Percentiles rank a stretch among this genome's conserved stretches.
These are phyloP conservation scores for Plicaturopsis crispa DNA, from an alignment of 768 basidiomycete genomes.

Conservation along the genomic window DNA sequence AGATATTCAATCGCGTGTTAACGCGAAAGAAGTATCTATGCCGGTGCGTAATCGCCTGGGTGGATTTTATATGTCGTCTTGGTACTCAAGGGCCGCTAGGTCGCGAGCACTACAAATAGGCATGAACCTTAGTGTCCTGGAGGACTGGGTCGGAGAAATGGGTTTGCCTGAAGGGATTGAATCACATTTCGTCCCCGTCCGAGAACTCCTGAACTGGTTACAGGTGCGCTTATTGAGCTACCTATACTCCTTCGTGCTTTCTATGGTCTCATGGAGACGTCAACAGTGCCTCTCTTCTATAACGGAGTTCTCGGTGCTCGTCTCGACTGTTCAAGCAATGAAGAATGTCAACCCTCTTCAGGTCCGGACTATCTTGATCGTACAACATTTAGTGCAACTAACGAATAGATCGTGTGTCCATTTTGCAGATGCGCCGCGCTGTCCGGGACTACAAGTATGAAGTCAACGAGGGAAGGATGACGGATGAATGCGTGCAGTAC, in stretches of 20 bases:
- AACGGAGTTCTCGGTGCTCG: constrained; percentile 77
- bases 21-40: constrained; percentile 95
- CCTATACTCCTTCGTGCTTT: neutral
- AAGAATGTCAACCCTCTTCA: constrained; percentile 87
- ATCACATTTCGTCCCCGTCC: constrained; percentile 76
- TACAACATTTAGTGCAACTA: too few species aligned
- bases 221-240: constrained; percentile 59
- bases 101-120: constrained; percentile 86
- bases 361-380: constrained; percentile 31
- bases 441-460: constrained; percentile 93
- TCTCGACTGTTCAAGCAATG: constrained; percentile 86
- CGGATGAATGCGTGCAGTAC: constrained; percentile 92
- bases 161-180: constrained; percentile 73
- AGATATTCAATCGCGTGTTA: constrained; percentile 77
- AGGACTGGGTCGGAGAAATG: constrained; percentile 87
- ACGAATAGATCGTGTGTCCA: neutral
- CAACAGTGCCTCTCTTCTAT: constrained; percentile 79
- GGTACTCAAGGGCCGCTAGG: constrained; percentile 24
- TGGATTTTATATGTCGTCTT: neutral
- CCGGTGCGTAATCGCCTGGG: constrained; percentile 39
- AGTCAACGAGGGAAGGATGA: constrained; percentile 87
- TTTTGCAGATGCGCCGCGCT: constrained; percentile 89
- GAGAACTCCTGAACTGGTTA: constrained; percentile 80
- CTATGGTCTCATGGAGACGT: neutral
- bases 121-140: constrained; percentile 77